Evolutionary conservation across 371 early-diverging fungal species (phyloP).

Genomic region (Mucor velutinosus): DNA sequence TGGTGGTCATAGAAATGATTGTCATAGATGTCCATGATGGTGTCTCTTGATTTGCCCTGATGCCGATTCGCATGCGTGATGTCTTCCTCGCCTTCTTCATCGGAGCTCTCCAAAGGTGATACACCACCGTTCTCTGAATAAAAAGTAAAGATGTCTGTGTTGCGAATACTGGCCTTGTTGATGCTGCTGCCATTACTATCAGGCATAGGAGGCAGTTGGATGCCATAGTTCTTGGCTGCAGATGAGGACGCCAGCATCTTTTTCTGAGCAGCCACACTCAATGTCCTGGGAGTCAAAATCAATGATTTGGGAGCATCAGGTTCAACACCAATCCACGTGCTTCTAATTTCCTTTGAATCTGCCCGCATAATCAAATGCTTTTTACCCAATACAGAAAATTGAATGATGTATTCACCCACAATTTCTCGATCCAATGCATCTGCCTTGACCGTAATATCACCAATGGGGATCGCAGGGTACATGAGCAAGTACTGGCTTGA

Average conservation of each 20-base stretch:
- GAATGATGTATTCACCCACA: constrained; percentile 25
- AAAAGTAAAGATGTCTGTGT: constrained; percentile 25
- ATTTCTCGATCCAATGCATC: constrained; percentile 22
- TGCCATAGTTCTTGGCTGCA: neutral
- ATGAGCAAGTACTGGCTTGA: constrained; percentile 12
- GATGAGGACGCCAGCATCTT: constrained; percentile 4
- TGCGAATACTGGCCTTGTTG: neutral
- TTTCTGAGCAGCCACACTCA: constrained; percentile 18
- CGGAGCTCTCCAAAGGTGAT: constrained; percentile 28
- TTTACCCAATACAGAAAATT: constrained; percentile 21
- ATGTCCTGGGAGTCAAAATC: constrained; percentile 8
- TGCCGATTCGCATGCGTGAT: neutral
- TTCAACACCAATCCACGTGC: constrained; percentile 33
- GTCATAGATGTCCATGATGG: constrained; percentile 49
- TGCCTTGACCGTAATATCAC: constrained; percentile 21
- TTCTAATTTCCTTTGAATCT: constrained; percentile 28
- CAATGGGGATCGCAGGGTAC: constrained; percentile 27
- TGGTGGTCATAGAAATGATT: constrained; percentile 15
- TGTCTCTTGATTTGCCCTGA: constrained; percentile 24
- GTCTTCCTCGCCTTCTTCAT: constrained; percentile 20
- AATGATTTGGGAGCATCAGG: neutral
- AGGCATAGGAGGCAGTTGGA: neutral
- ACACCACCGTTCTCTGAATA: constrained; percentile 22
- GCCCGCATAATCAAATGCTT: constrained; percentile 26
- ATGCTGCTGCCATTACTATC: neutral